Evolutionary conservation across 106 monocot species (phyloP).

Genomic region (Agapanthus africanus): DNA sequence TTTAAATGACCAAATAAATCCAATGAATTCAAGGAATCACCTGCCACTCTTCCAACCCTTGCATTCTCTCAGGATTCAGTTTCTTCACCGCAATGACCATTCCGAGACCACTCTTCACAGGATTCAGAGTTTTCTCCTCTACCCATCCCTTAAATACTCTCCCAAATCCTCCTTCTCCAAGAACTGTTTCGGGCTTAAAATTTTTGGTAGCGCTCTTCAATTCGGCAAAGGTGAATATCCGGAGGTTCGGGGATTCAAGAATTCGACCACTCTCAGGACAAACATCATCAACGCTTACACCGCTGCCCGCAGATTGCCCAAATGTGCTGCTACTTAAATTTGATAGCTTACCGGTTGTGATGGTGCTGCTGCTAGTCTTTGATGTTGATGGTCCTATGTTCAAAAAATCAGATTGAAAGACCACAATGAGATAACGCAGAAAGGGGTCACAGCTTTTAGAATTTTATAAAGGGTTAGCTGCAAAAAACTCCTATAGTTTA

Average conservation of each 20-base stretch:
- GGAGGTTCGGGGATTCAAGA: slow-evolving; percentile 34
- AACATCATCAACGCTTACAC: slow-evolving; percentile 14
- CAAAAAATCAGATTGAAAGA: no score
- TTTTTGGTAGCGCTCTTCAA: slow-evolving; percentile 40
- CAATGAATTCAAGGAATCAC: slow-evolving; percentile 20
- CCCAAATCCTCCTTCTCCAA: slow-evolving; percentile 62
- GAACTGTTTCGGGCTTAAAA: slow-evolving; percentile 43
- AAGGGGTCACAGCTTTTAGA: neutral
- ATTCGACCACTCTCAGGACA: slow-evolving; percentile 30
- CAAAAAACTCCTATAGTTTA: no score
- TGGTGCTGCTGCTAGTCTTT: slow-evolving; percentile 18
- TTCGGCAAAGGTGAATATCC: slow-evolving; percentile 32
- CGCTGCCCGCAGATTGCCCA: slow-evolving; percentile 22
- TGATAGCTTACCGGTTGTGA: slow-evolving; percentile 28
- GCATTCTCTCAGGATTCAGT: slow-evolving; percentile 48
- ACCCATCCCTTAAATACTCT: slow-evolving; percentile 61
- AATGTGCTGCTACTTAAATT: slow-evolving; percentile 33
- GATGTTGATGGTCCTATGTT: slow-evolving; percentile 5
- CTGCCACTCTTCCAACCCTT: slow-evolving; percentile 58
- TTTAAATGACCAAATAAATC: no score
- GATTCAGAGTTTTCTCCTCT: slow-evolving; percentile 50
- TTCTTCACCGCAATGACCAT: slow-evolving; percentile 66
- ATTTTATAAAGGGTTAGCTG: neutral
- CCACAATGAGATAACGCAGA: neutral
- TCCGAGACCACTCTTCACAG: slow-evolving; percentile 24